These are phyloP conservation scores for Agaricus blazei DNA, from an alignment of 768 basidiomycete species.

Conservation along the genomic window DNA sequence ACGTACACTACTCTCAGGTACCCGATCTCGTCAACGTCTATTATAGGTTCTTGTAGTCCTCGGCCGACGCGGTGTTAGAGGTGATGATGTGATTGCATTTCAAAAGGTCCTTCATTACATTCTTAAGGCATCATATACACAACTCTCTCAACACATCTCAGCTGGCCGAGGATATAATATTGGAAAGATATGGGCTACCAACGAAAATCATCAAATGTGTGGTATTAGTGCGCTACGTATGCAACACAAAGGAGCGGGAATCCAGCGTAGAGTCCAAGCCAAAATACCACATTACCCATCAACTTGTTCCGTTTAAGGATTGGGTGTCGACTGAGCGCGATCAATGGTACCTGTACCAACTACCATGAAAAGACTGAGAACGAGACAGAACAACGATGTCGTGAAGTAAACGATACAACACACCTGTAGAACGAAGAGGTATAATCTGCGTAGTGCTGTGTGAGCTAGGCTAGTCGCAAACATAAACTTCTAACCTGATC, in stretches of 20 bases:
- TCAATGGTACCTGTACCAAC: slow-evolving; percentile 90
- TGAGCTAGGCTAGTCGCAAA: not conserved
- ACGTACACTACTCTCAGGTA: too few species aligned
- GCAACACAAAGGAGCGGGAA: slow-evolving; percentile 91
- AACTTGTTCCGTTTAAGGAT: slow-evolving; percentile 76
- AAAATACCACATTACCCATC: slow-evolving; percentile 84
- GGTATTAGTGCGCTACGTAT: slow-evolving; percentile 36
- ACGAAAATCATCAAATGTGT: not conserved
- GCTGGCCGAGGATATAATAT: too few species aligned
- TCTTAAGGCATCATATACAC: too few species aligned
- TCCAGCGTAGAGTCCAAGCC: slow-evolving; percentile 88
- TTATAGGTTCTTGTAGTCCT: too few species aligned
- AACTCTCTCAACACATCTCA: too few species aligned
- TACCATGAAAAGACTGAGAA: slow-evolving; percentile 22
- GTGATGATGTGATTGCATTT: too few species aligned
- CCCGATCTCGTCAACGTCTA: too few species aligned
- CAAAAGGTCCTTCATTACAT: too few species aligned
- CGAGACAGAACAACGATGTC: slow-evolving; percentile 1
- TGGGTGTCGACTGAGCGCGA: slow-evolving; percentile 72
- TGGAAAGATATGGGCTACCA: too few species aligned
- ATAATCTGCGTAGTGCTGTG: slow-evolving; percentile 48
- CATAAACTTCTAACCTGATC: slow-evolving; percentile 49
- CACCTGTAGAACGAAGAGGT: slow-evolving; percentile 76
- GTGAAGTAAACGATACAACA: slow-evolving; percentile 12
- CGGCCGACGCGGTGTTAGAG: too few species aligned